Base-by-base conservation (phyloP, 768 basidiomycete genomes). In the Chalciporus pseudorubinellus region DNA sequence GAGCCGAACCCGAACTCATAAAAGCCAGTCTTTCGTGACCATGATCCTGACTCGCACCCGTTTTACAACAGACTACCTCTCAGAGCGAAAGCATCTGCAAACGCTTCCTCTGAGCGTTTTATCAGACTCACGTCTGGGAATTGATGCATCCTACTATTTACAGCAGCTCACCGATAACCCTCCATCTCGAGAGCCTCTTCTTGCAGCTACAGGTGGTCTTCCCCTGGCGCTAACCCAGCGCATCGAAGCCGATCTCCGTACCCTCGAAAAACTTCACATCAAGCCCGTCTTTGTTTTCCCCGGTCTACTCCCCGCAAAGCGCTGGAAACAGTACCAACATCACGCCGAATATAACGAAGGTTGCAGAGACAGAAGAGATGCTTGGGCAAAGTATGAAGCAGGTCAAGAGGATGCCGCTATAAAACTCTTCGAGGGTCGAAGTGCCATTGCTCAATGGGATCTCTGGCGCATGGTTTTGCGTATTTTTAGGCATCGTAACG, bases 241-340 rank as follows among this genome's bases (percentile, higher is more conserved):
- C 57, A 92, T 99, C 68, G 95, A 98, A 72, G 77, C 84, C 34
- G 95, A 99, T 76, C 77, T 98, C 41, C 88, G 95, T 43, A 76
- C 81, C 13, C 85, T 98, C 65, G 94, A 97, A 77, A 87, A 86
- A 72, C 76, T 90, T 29, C 85, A 81, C 59, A 98, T 99, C 78
- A 97, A 95, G 67, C 97, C 97, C 19, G 92, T 99, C n/a, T 95
- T 99, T 62, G 92, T 99, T 45, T 98, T 98, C 71, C 84, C 91
- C 14, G 97, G 97, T 4, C 76, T 99, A 28, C 74, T 83, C 1
- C 89, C 91, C 1, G 84, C 84, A 59, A 85, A 84, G 56, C 82
- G 87, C 50, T 79, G 78, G 74, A 89, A 88, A 69, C 65, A 63
- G 11, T 58, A 59, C 36, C 77, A 79, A 51, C 79, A 81, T 40